Percentiles rank a stretch among this genome's conserved stretches.
Conservation (phyloP, 2,329 filamentous ascomycete species). For the Colletotrichum neosansevieriae region DNA sequence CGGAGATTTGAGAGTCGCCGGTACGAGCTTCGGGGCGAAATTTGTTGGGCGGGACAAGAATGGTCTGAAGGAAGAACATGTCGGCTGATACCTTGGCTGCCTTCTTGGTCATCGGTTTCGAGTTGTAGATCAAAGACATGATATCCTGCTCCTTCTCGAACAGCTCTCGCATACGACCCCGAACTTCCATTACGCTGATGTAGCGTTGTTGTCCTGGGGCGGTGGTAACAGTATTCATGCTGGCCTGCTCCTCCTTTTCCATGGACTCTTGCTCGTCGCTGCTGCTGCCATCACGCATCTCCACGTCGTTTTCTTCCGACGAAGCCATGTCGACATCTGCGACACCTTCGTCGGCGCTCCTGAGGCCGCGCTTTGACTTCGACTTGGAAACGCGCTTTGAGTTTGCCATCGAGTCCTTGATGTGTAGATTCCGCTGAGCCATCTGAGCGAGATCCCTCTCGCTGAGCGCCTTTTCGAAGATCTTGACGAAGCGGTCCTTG, state of each 20-base stretch:
- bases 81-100: slow-evolving; percentile 74
- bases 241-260: slow-evolving; percentile 48
- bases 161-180: slow-evolving; percentile 79
- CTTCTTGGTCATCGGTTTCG: slow-evolving; percentile 72
- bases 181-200: slow-evolving; percentile 85
- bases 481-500: slow-evolving; percentile 92
- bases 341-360: slow-evolving; percentile 75
- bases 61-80: slow-evolving; percentile 92
- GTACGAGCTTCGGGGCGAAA: slow-evolving; percentile 89
- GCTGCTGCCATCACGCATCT: slow-evolving; percentile 57
- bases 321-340: slow-evolving; percentile 71
- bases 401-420: slow-evolving; percentile 75
- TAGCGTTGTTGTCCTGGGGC: slow-evolving; percentile 72
- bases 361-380: slow-evolving; percentile 43
- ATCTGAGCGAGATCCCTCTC: slow-evolving; percentile 83
- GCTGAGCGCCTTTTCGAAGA: slow-evolving; percentile 86
- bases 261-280: slow-evolving; percentile 61
- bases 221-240: slow-evolving; percentile 51
- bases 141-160: slow-evolving; percentile 92
- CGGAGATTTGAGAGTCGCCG: slow-evolving; percentile 83
- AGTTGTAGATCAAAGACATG: slow-evolving; percentile 85
- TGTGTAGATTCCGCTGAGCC: slow-evolving; percentile 75
- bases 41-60: slow-evolving; percentile 92
- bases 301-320: slow-evolving; percentile 56
- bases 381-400: slow-evolving; percentile 42